Evolutionary conservation across 1,284 basidiomycete genomes (phyloP).

Genomic region (Marasmius oreades): DNA sequence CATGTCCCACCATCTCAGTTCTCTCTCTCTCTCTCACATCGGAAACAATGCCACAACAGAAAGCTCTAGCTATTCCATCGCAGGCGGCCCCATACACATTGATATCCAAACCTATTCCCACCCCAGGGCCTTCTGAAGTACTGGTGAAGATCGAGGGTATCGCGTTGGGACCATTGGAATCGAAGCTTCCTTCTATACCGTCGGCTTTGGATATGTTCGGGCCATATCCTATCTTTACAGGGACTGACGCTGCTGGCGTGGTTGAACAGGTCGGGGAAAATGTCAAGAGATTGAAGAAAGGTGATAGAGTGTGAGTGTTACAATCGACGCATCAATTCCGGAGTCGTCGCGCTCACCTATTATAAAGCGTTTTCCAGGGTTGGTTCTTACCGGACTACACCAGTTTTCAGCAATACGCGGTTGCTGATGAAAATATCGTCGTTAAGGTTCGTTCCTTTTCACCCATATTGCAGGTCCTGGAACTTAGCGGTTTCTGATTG

Average conservation of each 20-base stretch:
- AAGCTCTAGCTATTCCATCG: not conserved
- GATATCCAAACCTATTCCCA: not conserved
- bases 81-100: not conserved
- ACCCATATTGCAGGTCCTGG: not conserved
- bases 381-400: slow-evolving; percentile 31
- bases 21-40: too few relatives aligned
- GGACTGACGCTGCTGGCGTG: not conserved
- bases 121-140: not conserved
- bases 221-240: not conserved
- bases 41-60: not conserved
- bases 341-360: not conserved
- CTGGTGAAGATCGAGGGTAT: not conserved
- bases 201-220: not conserved
- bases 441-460: slow-evolving; percentile 34
- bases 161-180: not conserved
- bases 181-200: not conserved
- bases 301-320: slow-evolving; percentile 53
- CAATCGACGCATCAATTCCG: slow-evolving; percentile 7
- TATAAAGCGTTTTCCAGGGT: slow-evolving; percentile 38
- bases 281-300: slow-evolving; percentile 45
- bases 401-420: slow-evolving; percentile 48
- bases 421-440: slow-evolving; percentile 35
- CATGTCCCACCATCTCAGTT: too few relatives aligned
- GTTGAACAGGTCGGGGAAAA: slow-evolving; percentile 37
- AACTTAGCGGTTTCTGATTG: not conserved